Base-by-base conservation (phyloP, 495 filamentous ascomycete species). In the Hypoxylon cercidicola region DNA sequence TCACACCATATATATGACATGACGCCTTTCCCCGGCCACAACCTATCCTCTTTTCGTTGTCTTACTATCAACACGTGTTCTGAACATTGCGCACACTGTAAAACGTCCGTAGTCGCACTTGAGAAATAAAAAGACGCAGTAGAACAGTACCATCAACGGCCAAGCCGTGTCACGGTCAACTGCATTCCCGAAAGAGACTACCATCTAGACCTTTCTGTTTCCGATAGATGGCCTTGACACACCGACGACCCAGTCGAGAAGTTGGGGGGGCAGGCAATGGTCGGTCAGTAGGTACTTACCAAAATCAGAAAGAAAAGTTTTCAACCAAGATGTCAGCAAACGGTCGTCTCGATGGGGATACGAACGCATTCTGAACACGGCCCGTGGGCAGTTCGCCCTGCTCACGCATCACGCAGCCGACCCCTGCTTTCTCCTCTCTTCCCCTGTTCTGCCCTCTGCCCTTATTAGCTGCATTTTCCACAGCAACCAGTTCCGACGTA, bases 41-140 rank as follows among this genome's bases (percentile, higher is more conserved):
- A 60, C 59, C 44, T 59, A 60, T 41, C 3, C 43, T 16, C 40
- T 41, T 53, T 55, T 44, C 59, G 55, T 30, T 55, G 49, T 59
- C 55, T 68, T 18, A 63, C 55, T 40, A 11, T 12, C 54, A 59
- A 68, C 59, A 63, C 59, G 60, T 68, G 55, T 68, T 60, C 59
- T 62, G 51, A 8, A 45, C 34, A 35, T 23, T 30, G 15, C n/a
- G n/a, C 46, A 35, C 30, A 47, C 20, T 40, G 44, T 59, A 47
- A 62, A 44, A 57, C 28, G 12, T 55, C 62, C 55, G 48, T 51
- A 60, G 18, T 50, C 48, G 50, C 21, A 10, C 16, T 60, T 37
- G 35, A 23, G 10, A n/a, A 40, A 48, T 41, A 32, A 19, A 9
- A 15, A 9, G 28, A 51, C 32, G 37, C 41, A 51, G 34, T 49